Conservation (phyloP, 768 basidiomycete genomes). For the Mycena floridula region DNA sequence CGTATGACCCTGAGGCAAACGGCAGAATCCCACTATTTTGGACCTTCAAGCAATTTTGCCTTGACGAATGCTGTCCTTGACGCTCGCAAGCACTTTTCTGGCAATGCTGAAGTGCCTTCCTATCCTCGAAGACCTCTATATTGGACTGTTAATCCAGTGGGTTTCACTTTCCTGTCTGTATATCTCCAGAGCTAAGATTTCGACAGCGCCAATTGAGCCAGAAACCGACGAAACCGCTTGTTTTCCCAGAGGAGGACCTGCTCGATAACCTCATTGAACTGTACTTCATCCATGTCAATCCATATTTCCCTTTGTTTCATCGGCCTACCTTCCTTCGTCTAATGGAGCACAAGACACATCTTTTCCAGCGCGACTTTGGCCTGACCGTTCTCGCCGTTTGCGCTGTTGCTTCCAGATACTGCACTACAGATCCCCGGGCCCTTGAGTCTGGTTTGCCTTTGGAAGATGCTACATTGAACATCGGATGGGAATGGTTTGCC, state of each 20-base stretch:
- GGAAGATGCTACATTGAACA: not conserved
- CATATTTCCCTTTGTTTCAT: slow-evolving; percentile 42
- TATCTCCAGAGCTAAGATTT: too few species aligned
- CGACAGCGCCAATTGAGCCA: too few species aligned
- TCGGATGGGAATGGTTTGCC: not conserved
- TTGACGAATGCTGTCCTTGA: too few species aligned
- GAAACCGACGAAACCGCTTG: too few species aligned
- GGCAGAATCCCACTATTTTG: too few species aligned
- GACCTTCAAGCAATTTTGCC: too few species aligned
- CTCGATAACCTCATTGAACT: slow-evolving; percentile 35
- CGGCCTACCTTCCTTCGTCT: slow-evolving; percentile 38
- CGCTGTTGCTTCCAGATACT: slow-evolving; percentile 35
- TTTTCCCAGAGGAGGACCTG: slow-evolving; percentile 18
- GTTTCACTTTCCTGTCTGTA: too few species aligned
- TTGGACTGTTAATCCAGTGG: too few species aligned
- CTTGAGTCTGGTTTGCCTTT: not conserved
- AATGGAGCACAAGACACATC: slow-evolving; percentile 28
- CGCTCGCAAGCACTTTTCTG: too few species aligned
- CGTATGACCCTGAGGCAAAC: too few species aligned
- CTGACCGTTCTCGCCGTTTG: slow-evolving; percentile 42
- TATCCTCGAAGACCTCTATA: too few species aligned
- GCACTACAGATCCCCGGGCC: not conserved
- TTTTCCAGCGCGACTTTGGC: slow-evolving; percentile 30
- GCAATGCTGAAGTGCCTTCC: too few species aligned
- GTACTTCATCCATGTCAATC: slow-evolving; percentile 39